phyloP scores from a whole-genome alignment of 2,329 filamentous ascomycete species.

The Sporothrix mexicana region DNA sequence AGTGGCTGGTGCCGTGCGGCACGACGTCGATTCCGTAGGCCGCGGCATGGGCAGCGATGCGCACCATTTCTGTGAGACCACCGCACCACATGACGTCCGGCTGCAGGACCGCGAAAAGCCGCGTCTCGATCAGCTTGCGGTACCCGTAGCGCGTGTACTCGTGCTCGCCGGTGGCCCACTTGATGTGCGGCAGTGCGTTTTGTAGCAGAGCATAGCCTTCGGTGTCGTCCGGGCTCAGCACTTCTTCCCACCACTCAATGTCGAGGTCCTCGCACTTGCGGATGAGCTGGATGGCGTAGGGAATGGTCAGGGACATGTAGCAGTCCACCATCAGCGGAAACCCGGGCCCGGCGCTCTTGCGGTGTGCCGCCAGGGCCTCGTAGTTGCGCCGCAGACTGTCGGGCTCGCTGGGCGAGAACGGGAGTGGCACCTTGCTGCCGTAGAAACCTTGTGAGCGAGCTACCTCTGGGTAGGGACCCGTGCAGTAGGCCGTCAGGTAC shows the following conservation, averaged over 20 bases:
- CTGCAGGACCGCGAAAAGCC: constrained; percentile 92
- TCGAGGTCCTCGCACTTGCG: constrained; percentile 81
- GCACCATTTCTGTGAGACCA: constrained; percentile 88
- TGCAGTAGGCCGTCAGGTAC: constrained; percentile 90
- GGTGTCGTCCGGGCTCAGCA: constrained; percentile 86
- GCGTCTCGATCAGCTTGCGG: constrained; percentile 88
- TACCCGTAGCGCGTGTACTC: constrained; percentile 95
- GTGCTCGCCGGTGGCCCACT: constrained; percentile 95
- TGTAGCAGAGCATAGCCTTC: constrained; percentile 91
- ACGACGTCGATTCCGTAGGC: constrained; percentile 95
- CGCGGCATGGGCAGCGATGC: constrained; percentile 84
- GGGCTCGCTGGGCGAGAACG: constrained; percentile 85
- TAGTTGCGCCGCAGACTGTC: constrained; percentile 86
- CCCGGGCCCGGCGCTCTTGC: constrained; percentile 82
- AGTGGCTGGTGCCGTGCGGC: constrained; percentile 88
- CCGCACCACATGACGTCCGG: constrained; percentile 98
- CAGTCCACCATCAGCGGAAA: constrained; percentile 95
- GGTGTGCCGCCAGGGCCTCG: constrained; percentile 83
- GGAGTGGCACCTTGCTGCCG: constrained; percentile 89
- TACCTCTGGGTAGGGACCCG: constrained; percentile 79
- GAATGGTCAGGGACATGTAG: constrained; percentile 93
- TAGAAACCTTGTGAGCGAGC: constrained; percentile 88
- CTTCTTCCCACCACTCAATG: constrained; percentile 99
- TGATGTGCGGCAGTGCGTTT: constrained; percentile 83
- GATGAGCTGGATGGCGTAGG: constrained; percentile 90